A percentile compares a stretch with the other conserved stretches of the same genome.
Evolutionary conservation across 2,329 filamentous ascomycete genomes (phyloP).

Genomic region (Magnaporthales sp.): DNA sequence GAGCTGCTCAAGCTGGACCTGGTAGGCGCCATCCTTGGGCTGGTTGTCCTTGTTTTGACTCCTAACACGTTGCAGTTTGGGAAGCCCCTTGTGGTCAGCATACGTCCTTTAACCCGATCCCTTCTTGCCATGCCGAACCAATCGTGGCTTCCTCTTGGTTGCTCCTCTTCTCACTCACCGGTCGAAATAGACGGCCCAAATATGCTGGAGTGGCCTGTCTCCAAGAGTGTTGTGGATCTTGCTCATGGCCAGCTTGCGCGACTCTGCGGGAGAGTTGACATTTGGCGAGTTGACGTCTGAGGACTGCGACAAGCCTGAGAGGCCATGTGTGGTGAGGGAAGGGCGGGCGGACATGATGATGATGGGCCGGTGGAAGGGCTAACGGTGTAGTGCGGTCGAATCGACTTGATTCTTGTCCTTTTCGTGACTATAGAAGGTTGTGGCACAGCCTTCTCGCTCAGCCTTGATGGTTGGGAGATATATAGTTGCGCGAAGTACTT

Average conservation of each 20-base stretch:
- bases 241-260: conserved; percentile 72
- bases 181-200: conserved; percentile 67
- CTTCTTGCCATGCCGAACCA: conserved; percentile 4
- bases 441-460: not conserved
- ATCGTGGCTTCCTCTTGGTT: too few species aligned
- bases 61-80: conserved; percentile 16
- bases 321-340: conserved; percentile 51
- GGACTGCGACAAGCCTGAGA: conserved; percentile 53
- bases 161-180: conserved; percentile 27
- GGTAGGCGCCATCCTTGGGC: conserved; percentile 34
- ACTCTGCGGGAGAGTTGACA: conserved; percentile 60
- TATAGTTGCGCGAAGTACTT: not conserved
- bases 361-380: too few species aligned
- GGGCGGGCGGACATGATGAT: conserved; percentile 44
- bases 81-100: conserved; percentile 1
- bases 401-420: not conserved
- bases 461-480: not conserved
- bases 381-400: not conserved
- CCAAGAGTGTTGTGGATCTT: conserved; percentile 71
- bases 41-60: conserved; percentile 33
- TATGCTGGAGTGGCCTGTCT: conserved; percentile 68
- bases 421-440: not conserved
- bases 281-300: conserved; percentile 49
- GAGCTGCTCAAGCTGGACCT: conserved; percentile 51
- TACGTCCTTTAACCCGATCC: not conserved